Conservation (phyloP, 495 filamentous ascomycete species). For the Penicillium verhagenii region DNA sequence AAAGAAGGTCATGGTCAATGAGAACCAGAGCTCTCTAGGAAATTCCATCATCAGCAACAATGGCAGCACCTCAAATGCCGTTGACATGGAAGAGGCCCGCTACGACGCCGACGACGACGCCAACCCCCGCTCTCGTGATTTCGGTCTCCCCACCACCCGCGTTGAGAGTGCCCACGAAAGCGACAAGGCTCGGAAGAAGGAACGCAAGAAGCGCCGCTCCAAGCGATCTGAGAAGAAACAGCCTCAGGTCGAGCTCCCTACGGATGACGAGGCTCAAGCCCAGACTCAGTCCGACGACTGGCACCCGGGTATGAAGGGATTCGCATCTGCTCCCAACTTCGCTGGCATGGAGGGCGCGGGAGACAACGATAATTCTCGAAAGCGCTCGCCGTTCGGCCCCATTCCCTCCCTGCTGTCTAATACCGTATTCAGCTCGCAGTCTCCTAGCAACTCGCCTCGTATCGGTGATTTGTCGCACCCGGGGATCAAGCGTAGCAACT, state of each 20-base stretch:
- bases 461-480: conserved; percentile 39
- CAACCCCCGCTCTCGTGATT: conserved; percentile 29
- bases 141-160: conserved; percentile 22
- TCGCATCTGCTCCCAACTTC: conserved; percentile 16
- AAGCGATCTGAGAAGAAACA: conserved; percentile 11
- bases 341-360: conserved; percentile 7
- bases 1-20: conserved; percentile 25
- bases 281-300: neutral
- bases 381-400: conserved; percentile 44
- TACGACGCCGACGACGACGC: conserved; percentile 31
- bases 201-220: conserved; percentile 34
- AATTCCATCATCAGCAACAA: conserved; percentile 38
- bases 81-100: conserved; percentile 34
- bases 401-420: conserved; percentile 62
- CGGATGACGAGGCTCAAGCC: neutral
- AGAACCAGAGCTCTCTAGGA: conserved; percentile 23
- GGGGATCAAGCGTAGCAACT: conserved; percentile 73
- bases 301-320: conserved; percentile 14
- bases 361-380: conserved; percentile 22
- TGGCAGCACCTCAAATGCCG: conserved; percentile 31
- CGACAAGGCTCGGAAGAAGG: conserved; percentile 27
- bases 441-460: conserved; percentile 32
- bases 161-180: conserved; percentile 7
- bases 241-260: neutral
- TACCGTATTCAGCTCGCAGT: conserved; percentile 59